Evolutionary conservation across 345 rosid genomes (phyloP).

Genomic region (Salix udensis): DNA sequence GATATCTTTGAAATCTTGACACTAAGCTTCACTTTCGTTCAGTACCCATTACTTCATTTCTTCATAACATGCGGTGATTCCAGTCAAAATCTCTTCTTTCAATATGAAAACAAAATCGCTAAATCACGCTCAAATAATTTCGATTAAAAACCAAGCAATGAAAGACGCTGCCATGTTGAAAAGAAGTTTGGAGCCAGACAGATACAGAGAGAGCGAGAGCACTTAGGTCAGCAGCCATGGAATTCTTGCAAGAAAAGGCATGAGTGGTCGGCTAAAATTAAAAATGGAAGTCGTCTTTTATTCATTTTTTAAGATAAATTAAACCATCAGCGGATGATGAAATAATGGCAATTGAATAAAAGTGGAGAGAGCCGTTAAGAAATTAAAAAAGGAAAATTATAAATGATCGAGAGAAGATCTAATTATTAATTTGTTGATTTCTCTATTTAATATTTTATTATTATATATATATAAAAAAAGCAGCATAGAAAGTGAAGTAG

Average conservation of each 20-base stretch:
- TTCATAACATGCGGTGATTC: not conserved
- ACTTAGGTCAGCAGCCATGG: not conserved
- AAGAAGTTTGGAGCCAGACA: not conserved
- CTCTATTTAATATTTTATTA: not conserved
- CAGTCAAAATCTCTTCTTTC: not conserved
- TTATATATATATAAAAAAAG: not conserved
- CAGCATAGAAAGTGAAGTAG: not conserved
- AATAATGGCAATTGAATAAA: not conserved
- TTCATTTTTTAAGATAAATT: not conserved
- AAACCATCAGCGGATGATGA: not conserved
- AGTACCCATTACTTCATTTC: constrained; percentile 4
- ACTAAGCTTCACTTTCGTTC: not conserved
- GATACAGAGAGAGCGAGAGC: not conserved
- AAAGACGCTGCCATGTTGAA: constrained; percentile 14
- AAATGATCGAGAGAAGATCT: not conserved
- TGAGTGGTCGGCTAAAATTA: not conserved
- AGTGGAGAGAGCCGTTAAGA: not conserved
- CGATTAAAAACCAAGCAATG: constrained; percentile 10
- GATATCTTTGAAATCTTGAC: constrained; percentile 1
- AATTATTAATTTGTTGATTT: not conserved
- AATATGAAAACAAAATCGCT: not conserved
- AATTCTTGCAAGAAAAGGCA: not conserved
- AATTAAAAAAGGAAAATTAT: not conserved
- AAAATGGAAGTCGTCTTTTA: not conserved
- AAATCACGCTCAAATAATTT: not conserved